Evolutionary conservation across 2,329 filamentous ascomycete genomes (phyloP), one percentile per base, ranked within the genome.

Genomic region (Cucurbitaria berberidis): DNA sequence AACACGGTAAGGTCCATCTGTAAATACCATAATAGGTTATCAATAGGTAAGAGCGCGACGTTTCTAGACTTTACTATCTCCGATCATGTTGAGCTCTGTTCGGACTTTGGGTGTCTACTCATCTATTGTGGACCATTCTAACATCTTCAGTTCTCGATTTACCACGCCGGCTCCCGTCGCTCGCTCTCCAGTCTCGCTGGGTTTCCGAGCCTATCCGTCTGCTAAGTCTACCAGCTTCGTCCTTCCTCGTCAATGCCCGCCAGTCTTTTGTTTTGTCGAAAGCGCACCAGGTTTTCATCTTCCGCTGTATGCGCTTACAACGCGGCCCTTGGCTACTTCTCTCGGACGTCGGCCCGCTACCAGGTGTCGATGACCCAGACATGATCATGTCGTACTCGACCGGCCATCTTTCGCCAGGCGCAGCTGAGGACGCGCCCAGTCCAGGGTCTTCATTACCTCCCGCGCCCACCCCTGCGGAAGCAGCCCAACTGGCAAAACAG

Each of bases 1-100:
- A 89, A 99, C 73, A 82, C 88, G 19, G 89, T 99, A 67, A 85
- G 95, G 47, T 88, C 87, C 47, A 81, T 91, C 51, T 97, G 92
- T 83, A 89, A 88, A 77, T 98, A 99, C 76, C 89, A 88, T 74
- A 78, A 83, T 51, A 86, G 91, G 72, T 81, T 99, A 32, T 89
- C 86, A 67, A 86, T 97, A 75, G 90, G 93, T 96, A 88, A 80
- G 91, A 74, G 57, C 45, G 18, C 21, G 36, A 18, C 13, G 53
- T 41, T 45, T 26, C 19, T 18, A 36, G 1, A 15, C 38, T 26
- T 26, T 15, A 44, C 22, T 34, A 39, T 22, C 29, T 35, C 44
- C 18, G 10, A 30, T 13, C 27, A 30, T 11, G 13, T 9, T 30
- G 27, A 9, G 27, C 27, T 30, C 8, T 11, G 8, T 3, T 9